Base-by-base conservation (phyloP, 176 grass and related monocot species). In the Elymus sibiricus region DNA sequence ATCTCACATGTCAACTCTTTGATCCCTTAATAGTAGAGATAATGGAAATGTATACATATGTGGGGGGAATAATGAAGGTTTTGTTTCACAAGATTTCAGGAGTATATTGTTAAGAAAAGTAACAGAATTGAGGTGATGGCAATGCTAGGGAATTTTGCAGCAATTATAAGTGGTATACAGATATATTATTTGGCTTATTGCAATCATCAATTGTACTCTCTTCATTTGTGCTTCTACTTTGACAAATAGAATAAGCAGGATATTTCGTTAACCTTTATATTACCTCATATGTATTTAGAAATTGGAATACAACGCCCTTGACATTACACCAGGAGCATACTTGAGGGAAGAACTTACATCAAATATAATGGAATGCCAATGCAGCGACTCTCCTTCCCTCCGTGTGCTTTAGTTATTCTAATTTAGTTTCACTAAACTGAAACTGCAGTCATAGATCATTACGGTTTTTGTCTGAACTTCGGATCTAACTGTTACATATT, bases 101-200 rank as follows among this genome's bases (percentile, higher is more conserved):
- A 97, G 64, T 97, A 86, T 65, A 84, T 93, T 51, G 90, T 97
- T 58, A 97, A 94, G 80, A 89, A 92, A 58, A 90, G 87, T 6
- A 87, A 76, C 40, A 95, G 88, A 82, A 58, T 88, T 85, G 96
- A 98, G 85, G 78, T 98, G 77, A 95, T 98, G 95, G 93, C 93
- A 5, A 98, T 94, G 90, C 56, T 95, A 27, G 93, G 93, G 55
- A 39, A 82, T 82, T 98, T 95, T 80, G 93, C 88, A 86, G 95
- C 93, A 60, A 79, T 98, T 67, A 62, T 94, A 17, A 98, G 93
- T 79, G 95, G 76, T 74, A 88, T 86, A 86, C 95, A 98, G 79
- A 98, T 93, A 93, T 93, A 98, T 95, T 89, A 85, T 97, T 90
- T 58, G 3, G 11, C 40, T 79, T 87, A 63, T 15, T 68, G 24